Conservation (phyloP, 192 early-diverging fungal genomes). For the Umbelopsis ramanniana region DNA sequence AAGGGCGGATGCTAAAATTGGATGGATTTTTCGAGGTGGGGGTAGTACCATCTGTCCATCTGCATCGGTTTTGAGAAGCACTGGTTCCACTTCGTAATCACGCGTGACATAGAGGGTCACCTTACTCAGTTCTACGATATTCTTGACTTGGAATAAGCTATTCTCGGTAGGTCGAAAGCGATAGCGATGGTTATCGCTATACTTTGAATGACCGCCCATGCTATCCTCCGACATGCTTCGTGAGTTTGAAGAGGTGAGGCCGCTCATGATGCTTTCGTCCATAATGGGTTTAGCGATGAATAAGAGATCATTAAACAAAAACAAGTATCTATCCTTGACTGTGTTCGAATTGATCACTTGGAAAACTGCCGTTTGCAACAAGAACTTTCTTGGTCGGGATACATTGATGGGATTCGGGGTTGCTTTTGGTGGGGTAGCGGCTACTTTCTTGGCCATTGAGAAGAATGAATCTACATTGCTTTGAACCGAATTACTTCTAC, state of each 20-base stretch:
- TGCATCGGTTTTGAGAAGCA: not conserved
- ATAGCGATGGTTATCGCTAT: conserved; percentile 14
- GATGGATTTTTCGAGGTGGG: conserved; percentile 55
- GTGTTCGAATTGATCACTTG: conserved; percentile 69
- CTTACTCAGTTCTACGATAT: conserved; percentile 53
- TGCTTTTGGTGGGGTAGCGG: not conserved
- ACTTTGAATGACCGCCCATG: not conserved
- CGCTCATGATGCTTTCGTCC: conserved; percentile 47
- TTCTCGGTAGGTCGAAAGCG: conserved; percentile 44
- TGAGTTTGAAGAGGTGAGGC: not conserved
- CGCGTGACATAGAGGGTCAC: conserved; percentile 47
- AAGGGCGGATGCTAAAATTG: conserved; percentile 60
- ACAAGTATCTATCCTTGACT: conserved; percentile 70
- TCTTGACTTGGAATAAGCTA: conserved; percentile 59
- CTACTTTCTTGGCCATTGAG: not conserved
- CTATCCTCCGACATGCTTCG: conserved; percentile 13
- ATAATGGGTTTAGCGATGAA: conserved; percentile 68
- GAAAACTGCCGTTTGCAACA: conserved; percentile 62
- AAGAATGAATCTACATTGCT: conserved; percentile 2
- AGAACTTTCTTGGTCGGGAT: conserved; percentile 49
- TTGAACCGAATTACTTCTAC: not conserved
- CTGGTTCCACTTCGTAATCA: conserved; percentile 32
- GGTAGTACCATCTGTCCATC: conserved; percentile 29
- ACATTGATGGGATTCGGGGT: not conserved
- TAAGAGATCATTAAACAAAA: conserved; percentile 67